phyloP scores from a whole-genome alignment of 257 asterid genomes.

The Solanum tarapatanum region DNA sequence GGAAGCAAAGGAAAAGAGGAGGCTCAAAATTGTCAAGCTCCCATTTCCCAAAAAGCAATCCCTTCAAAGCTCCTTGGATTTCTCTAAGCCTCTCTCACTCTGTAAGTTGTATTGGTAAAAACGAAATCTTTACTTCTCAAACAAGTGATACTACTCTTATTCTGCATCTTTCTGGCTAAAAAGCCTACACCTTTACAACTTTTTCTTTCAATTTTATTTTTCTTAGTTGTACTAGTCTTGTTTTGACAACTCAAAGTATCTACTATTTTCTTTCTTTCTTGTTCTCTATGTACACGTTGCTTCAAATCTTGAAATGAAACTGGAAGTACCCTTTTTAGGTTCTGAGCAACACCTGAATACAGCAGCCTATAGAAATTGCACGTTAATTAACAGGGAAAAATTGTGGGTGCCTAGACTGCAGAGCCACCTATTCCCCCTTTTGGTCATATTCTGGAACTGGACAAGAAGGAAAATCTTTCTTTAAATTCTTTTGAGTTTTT shows the following conservation, averaged over 20 bases:
- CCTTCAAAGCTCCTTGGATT: not conserved
- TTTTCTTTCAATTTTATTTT: not conserved
- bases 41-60: slow-evolving; percentile 16
- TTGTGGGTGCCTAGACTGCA: slow-evolving; percentile 29
- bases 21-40: not conserved
- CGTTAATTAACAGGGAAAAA: not conserved
- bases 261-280: not conserved
- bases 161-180: slow-evolving; percentile 3
- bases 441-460: slow-evolving; percentile 17
- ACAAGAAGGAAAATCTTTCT: slow-evolving; percentile 5
- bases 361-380: slow-evolving; percentile 5
- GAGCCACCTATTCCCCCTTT: slow-evolving; percentile 18
- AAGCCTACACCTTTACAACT: not conserved
- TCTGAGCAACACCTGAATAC: not conserved
- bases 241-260: slow-evolving; percentile 13
- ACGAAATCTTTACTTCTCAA: slow-evolving; percentile 30
- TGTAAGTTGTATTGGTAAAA: slow-evolving; percentile 4
- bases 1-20: not conserved
- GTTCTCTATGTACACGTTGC: not conserved
- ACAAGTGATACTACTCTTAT: slow-evolving; percentile 38
- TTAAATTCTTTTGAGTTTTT: not conserved
- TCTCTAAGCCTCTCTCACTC: not conserved
- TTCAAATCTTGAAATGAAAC: not conserved
- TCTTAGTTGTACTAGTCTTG: slow-evolving; percentile 1
- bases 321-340: slow-evolving; percentile 10